Conservation (phyloP, 2,329 filamentous ascomycete genomes). For the Tympanopsis confertula region DNA sequence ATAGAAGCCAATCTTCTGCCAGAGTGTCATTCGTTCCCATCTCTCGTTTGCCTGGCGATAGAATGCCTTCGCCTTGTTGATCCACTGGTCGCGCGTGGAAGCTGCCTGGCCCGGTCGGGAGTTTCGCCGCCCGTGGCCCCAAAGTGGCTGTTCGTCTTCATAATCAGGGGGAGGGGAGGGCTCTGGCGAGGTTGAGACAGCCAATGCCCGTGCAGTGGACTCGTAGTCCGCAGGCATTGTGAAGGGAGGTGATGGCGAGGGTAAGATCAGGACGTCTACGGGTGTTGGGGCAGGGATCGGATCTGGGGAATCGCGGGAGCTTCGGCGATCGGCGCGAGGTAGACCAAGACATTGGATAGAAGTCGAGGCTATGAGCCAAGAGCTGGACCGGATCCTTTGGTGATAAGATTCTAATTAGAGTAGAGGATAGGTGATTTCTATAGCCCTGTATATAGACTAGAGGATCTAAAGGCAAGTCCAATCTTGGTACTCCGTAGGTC, state of each 20-base stretch:
- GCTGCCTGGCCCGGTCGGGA: constrained; percentile 7
- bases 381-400: too few species aligned
- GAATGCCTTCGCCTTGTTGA: not conserved
- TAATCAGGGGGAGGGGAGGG: constrained; percentile 20
- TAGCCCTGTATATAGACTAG: too few species aligned
- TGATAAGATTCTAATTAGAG: too few species aligned
- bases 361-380: too few species aligned
- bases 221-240: constrained; percentile 28
- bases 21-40: not conserved
- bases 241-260: not conserved
- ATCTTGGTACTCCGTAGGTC: too few species aligned
- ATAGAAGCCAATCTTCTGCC: not conserved
- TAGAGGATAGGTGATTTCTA: too few species aligned
- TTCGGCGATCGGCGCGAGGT: too few species aligned
- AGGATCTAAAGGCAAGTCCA: too few species aligned
- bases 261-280: too few species aligned
- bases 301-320: too few species aligned
- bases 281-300: too few species aligned
- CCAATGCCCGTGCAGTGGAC: constrained; percentile 23
- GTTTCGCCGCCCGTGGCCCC: constrained; percentile 24
- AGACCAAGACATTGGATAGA: too few species aligned
- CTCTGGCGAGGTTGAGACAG: constrained; percentile 30
- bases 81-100: not conserved
- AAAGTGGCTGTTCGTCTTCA: constrained; percentile 28
- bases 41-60: not conserved